A percentile compares a stretch with the other conserved stretches of the same genome.
Evolutionary conservation across 441 rosid genomes (phyloP).

Genomic region (Breynia disticha): DNA sequence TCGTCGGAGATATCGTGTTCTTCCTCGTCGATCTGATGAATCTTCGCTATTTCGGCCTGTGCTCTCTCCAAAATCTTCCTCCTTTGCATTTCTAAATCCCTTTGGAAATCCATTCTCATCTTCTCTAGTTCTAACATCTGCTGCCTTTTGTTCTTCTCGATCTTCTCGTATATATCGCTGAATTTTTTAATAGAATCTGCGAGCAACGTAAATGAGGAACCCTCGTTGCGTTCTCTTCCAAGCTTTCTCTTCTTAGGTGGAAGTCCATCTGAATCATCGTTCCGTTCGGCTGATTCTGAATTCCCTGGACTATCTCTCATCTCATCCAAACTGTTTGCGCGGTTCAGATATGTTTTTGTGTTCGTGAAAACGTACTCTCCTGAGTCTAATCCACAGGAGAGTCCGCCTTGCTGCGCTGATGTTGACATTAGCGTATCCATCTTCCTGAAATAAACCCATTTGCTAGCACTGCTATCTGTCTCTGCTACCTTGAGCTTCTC

Average conservation of each 20-base stretch:
- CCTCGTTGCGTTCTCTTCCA: slow-evolving; percentile 40
- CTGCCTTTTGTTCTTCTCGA: slow-evolving; percentile 63
- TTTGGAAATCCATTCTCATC: slow-evolving; percentile 85
- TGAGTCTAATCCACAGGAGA: slow-evolving; percentile 82
- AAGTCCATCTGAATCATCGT: slow-evolving; percentile 54
- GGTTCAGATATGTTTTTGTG: slow-evolving; percentile 49
- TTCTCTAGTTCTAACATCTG: slow-evolving; percentile 84
- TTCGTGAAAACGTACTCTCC: slow-evolving; percentile 75
- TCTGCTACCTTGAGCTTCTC: slow-evolving; percentile 48
- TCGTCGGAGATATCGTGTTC: slow-evolving; percentile 44
- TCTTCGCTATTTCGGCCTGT: slow-evolving; percentile 62
- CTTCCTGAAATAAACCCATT: slow-evolving; percentile 76
- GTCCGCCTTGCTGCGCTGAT: slow-evolving; percentile 59
- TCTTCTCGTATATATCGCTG: slow-evolving; percentile 79
- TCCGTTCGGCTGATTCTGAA: slow-evolving; percentile 41
- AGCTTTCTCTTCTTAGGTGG: slow-evolving; percentile 60
- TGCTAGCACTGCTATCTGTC: slow-evolving; percentile 33
- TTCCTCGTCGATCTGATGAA: slow-evolving; percentile 38
- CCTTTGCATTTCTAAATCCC: slow-evolving; percentile 80
- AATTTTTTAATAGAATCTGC: slow-evolving; percentile 75
- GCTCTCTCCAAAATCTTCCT: slow-evolving; percentile 75
- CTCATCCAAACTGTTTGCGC: slow-evolving; percentile 70
- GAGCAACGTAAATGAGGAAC: slow-evolving; percentile 51
- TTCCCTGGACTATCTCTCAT: slow-evolving; percentile 84
- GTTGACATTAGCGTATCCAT: slow-evolving; percentile 70